These are phyloP conservation scores for Ilex paraguariensis DNA, from an alignment of 305 asterid genomes.

Conservation along the genomic window DNA sequence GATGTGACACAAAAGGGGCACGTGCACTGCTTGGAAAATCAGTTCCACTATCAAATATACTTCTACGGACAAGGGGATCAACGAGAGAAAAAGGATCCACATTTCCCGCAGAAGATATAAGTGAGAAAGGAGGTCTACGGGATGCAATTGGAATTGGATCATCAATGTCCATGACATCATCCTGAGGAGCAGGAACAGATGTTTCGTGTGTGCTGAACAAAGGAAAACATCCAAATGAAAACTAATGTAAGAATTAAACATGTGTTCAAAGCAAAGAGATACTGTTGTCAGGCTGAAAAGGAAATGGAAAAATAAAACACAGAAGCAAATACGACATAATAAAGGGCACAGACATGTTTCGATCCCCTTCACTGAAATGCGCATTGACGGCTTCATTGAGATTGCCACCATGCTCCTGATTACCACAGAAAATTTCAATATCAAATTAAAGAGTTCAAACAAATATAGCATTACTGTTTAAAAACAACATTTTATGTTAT, in stretches of 20 bases:
- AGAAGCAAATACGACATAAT: constrained; percentile 9
- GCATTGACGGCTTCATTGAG: constrained; percentile 88
- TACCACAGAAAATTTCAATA: constrained; percentile 25
- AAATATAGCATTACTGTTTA: background rate
- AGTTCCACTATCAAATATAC: constrained; percentile 36
- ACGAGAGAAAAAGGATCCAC: constrained; percentile 50
- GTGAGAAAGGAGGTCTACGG: constrained; percentile 44
- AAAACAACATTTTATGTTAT: background rate
- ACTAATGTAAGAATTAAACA: background rate
- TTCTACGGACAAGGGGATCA: constrained; percentile 44
- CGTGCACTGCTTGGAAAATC: constrained; percentile 32
- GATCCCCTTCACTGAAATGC: constrained; percentile 68
- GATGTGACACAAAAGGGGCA: constrained; percentile 59
- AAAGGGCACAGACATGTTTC: constrained; percentile 48
- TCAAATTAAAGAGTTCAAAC: constrained; percentile 5
- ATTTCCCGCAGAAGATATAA: constrained; percentile 35
- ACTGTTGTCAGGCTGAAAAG: background rate
- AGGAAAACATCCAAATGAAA: constrained; percentile 8
- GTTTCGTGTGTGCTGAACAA: constrained; percentile 45
- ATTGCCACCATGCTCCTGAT: constrained; percentile 76
- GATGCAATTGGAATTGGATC: constrained; percentile 42
- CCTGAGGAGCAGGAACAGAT: constrained; percentile 38
- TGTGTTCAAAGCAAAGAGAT: too few species aligned
- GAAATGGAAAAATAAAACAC: background rate
- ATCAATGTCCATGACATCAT: constrained; percentile 84